A percentile compares a stretch with the other conserved stretches of the same genome.
phyloP scores from a whole-genome alignment of 2,329 filamentous ascomycete genomes.

The Aspergillus quadrilineatus region DNA sequence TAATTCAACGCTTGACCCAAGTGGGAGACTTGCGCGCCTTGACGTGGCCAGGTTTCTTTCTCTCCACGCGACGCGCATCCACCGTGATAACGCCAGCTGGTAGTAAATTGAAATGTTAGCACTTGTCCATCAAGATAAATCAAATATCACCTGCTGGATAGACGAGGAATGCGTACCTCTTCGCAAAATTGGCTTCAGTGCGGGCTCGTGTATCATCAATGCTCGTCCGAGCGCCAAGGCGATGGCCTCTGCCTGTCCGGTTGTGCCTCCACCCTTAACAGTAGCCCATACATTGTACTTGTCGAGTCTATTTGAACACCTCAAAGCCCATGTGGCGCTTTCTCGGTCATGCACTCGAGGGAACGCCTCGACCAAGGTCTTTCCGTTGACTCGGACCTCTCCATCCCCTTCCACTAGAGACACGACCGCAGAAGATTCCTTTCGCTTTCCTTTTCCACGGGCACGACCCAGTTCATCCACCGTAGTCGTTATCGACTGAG shows the following conservation, averaged over 20 bases:
- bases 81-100: slow-evolving; percentile 88
- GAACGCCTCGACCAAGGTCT: slow-evolving; percentile 77
- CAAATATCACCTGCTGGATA: neutral
- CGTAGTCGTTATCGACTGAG: slow-evolving; percentile 59
- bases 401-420: slow-evolving; percentile 91
- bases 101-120: slow-evolving; percentile 22
- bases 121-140: neutral
- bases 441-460: slow-evolving; percentile 78
- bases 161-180: slow-evolving; percentile 65
- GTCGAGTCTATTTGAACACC: slow-evolving; percentile 76
- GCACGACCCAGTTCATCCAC: slow-evolving; percentile 78
- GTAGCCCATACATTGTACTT: slow-evolving; percentile 96
- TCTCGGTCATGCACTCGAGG: slow-evolving; percentile 89
- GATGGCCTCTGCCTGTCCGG: slow-evolving; percentile 92
- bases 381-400: slow-evolving; percentile 86
- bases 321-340: slow-evolving; percentile 88
- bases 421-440: slow-evolving; percentile 79
- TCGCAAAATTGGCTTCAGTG: slow-evolving; percentile 80
- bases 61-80: slow-evolving; percentile 88
- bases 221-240: slow-evolving; percentile 87
- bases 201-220: slow-evolving; percentile 86
- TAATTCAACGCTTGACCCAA: slow-evolving; percentile 80
- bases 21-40: slow-evolving; percentile 98
- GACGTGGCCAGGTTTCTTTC: slow-evolving; percentile 93
- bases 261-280: slow-evolving; percentile 82